Evolutionary conservation across 805 yeast genomes (phyloP).

Genomic region (Candida tallmaniae): DNA sequence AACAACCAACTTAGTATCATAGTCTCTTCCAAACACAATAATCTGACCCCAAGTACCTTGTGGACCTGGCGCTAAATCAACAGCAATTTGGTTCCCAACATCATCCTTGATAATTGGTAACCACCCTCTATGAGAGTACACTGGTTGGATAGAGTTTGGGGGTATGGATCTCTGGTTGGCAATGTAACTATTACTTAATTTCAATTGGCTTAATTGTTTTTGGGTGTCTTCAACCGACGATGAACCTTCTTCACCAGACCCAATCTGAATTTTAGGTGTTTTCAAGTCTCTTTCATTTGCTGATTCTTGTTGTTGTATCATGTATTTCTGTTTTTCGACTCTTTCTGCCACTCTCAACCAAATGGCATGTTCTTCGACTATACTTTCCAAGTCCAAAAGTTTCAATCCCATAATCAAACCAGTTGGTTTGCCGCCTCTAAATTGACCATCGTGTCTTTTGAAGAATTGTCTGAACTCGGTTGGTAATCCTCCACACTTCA

Average conservation of each 20-base stretch:
- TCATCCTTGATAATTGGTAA: conserved; percentile 37
- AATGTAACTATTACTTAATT: conserved; percentile 21
- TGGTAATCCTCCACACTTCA: conserved; percentile 40
- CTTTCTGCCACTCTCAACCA: conserved; percentile 41
- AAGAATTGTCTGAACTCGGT: conserved; percentile 41
- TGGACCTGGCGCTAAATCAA: conserved; percentile 39
- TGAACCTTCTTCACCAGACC: conserved; percentile 11
- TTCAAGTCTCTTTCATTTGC: conserved; percentile 3
- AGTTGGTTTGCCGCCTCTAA: conserved; percentile 42
- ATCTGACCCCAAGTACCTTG: conserved; percentile 39
- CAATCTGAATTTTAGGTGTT: conserved; percentile 3
- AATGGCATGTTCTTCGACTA: conserved; percentile 36
- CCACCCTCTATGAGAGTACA: conserved; percentile 37
- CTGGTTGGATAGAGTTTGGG: conserved; percentile 33
- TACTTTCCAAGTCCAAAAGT: conserved; percentile 39
- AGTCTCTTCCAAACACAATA: conserved; percentile 42
- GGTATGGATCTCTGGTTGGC: conserved; percentile 35
- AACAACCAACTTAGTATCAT: conserved; percentile 39
- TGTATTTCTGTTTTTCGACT: conserved; percentile 33
- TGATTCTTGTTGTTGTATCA: conserved; percentile 22
- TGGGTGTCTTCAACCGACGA: conserved; percentile 16
- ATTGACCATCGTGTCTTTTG: conserved; percentile 44
- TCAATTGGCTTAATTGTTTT: conserved; percentile 5
- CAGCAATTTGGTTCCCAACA: conserved; percentile 41
- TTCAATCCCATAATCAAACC: conserved; percentile 42